Evolutionary conservation across 495 filamentous ascomycete species (phyloP), one percentile per base, ranked within the genome.

Genomic region (Thermothielavioides terrestris): DNA sequence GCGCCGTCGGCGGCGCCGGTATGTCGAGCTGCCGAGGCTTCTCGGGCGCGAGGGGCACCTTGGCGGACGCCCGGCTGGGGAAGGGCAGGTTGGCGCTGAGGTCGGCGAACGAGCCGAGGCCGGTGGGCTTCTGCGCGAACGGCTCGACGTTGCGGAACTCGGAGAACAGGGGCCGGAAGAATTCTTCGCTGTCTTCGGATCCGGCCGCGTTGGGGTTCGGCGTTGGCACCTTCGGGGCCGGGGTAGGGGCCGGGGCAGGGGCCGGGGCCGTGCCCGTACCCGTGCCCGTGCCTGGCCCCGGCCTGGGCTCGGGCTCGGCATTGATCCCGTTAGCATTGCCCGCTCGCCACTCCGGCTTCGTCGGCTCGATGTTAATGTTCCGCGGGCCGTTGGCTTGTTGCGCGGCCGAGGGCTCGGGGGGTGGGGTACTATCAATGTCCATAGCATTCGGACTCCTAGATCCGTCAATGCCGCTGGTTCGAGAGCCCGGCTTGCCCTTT

Each of bases 51-150:
- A 72, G 43, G 1, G 73, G 72, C 15, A 72, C 59, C 14, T 66
- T 64, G 17, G 65, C 52, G 4, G 82, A 74, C 1, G 88, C 61
- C 25, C 73, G 68, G 35, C 85, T 89, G 49, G 81, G 67, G 62
- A 91, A 92, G 0, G 88, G 88, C 1, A 95, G 77, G 2, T 71
- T 81, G 6, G 76, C 68, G 21, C 72, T 73, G 30, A 95, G 65
- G 53, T 87, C 86, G 18, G 74, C 71, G 27, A 94, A 73, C 30
- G 81, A 79, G 17, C 72, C 66, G 5, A 91, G 79, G 12, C 81
- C 78, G 21, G 65, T 72, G 22, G 14, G 72, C 67, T 27, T 67
- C 15, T 42, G 53, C 6, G 69, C 68, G 34, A 91, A 80, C 0
- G 88, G 88, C 28, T 79, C 80, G 6, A 83, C 76, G 25, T 83